These are phyloP conservation scores for Plectranthus barbatus DNA, from an alignment of 257 asterid genomes.

Conservation along the genomic window DNA sequence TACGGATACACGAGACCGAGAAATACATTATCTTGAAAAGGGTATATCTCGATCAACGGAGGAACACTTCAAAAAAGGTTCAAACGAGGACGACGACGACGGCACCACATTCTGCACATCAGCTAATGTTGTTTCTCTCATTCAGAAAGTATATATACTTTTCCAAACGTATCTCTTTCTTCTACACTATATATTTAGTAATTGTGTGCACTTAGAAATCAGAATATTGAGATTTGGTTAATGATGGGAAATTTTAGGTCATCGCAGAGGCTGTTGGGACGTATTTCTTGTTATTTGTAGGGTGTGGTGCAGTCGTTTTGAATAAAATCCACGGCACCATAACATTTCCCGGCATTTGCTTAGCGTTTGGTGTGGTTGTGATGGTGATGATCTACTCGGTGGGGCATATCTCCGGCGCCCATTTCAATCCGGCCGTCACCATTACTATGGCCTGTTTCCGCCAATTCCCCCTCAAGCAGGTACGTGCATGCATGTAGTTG, in stretches of 20 bases:
- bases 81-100: constrained; percentile 21
- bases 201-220: too few relatives aligned
- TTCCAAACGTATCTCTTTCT: too few relatives aligned
- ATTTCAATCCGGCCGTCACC: constrained; percentile 74
- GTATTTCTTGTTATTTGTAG: constrained; percentile 48
- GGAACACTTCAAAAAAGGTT: constrained; percentile 13
- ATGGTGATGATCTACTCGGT: constrained; percentile 66
- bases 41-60: constrained; percentile 14
- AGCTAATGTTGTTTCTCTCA: constrained; percentile 28
- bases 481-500: too few relatives aligned
- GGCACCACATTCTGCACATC: constrained; percentile 29
- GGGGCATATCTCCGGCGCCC: constrained; percentile 68
- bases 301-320: constrained; percentile 56
- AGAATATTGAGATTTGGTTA: too few relatives aligned
- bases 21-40: constrained; percentile 35
- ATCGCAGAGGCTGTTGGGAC: constrained; percentile 63
- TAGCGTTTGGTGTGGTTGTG: constrained; percentile 43
- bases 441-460: constrained; percentile 49
- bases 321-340: constrained; percentile 43
- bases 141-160: constrained; percentile 60
- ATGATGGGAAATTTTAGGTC: constrained; percentile 19
- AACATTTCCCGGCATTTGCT: constrained; percentile 56
- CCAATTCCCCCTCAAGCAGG: constrained; percentile 48
- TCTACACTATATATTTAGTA: too few relatives aligned
- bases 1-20: constrained; percentile 11